These are phyloP conservation scores for Zychaea mexicana DNA, from an alignment of 371 early-diverging fungal species.

Conservation along the genomic window DNA sequence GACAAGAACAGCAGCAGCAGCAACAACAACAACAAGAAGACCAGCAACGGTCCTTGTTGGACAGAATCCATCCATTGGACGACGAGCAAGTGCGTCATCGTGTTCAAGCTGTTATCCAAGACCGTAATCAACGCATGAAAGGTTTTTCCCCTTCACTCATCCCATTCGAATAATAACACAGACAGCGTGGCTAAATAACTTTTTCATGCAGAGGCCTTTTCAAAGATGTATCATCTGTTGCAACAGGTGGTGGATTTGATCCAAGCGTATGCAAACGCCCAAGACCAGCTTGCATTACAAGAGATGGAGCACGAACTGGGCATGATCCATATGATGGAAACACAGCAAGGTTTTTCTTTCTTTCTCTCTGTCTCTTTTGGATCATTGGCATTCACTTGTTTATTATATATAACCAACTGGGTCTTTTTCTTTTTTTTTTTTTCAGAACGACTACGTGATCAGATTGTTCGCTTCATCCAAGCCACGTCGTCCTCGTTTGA, in stretches of 20 bases:
- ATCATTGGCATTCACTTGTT: neutral
- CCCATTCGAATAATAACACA: neutral
- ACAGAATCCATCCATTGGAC: neutral
- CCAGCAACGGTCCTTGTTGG: neutral
- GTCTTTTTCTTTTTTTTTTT: no score
- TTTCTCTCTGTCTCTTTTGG: neutral
- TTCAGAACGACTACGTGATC: neutral
- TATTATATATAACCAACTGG: neutral
- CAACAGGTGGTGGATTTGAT: neutral
- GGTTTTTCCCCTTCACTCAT: neutral
- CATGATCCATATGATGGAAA: neutral
- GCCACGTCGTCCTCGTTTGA: conserved; percentile 5
- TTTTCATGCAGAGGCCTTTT: neutral
- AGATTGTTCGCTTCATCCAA: neutral
- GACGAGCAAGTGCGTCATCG: neutral
- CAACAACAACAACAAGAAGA: neutral
- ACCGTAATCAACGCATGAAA: neutral
- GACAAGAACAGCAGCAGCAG: neutral
- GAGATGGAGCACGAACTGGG: neutral
- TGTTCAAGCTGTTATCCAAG: neutral
- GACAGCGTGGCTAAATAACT: neutral
- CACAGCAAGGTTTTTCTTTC: neutral
- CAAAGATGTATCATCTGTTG: neutral
- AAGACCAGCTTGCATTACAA: neutral
- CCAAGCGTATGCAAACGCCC: neutral